A percentile compares a stretch with the other conserved stretches of the same genome.
Conservation (phyloP, 2,329 filamentous ascomycete species). For the Fusarium subglutinans region DNA sequence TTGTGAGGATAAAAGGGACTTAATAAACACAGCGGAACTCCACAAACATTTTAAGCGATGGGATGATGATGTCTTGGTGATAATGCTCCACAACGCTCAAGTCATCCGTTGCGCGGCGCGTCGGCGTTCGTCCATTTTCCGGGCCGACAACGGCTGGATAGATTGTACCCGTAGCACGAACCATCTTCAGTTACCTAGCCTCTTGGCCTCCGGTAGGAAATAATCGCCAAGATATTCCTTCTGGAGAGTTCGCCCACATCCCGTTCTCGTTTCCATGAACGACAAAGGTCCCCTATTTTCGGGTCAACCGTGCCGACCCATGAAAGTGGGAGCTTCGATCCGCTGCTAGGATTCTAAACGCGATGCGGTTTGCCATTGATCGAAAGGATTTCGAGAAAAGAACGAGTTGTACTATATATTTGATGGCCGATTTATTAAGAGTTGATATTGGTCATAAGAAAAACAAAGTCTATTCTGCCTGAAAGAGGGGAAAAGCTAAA, state of each 20-base stretch:
- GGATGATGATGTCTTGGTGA: accelerated
- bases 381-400: accelerated
- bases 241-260: not conserved
- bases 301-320: not conserved
- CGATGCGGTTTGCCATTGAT: no score
- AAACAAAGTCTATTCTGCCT: no score
- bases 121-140: not conserved
- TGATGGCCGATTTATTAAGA: no score
- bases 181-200: accelerated
- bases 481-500: accelerated
- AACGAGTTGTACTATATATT: accelerated
- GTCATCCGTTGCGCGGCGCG: no score
- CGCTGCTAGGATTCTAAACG: not conserved
- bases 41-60: not conserved
- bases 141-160: not conserved
- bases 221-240: not conserved
- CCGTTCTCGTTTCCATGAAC: no score
- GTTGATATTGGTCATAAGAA: no score
- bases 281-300: not conserved
- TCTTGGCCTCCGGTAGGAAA: not conserved
- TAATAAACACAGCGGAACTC: accelerated
- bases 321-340: accelerated
- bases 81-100: not conserved
- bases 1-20: accelerated
- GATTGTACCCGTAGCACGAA: not conserved